These are phyloP conservation scores for Aspergillus cristatus DNA, from an alignment of 495 filamentous ascomycete species.

Conservation along the genomic window DNA sequence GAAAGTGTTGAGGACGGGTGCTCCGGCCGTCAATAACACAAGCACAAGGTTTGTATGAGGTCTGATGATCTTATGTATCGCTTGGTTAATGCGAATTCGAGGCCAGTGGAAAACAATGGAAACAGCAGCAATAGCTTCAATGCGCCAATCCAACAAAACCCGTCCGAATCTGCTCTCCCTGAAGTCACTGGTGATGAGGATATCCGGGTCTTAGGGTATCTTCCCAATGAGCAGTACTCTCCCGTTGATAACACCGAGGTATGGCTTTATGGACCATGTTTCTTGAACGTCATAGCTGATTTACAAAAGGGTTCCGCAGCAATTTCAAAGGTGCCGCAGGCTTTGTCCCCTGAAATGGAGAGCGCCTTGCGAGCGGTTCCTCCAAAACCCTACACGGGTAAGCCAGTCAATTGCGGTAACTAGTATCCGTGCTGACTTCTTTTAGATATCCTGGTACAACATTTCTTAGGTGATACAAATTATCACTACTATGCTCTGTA, in stretches of 20 bases:
- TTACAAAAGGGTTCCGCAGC: not conserved
- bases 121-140: not conserved
- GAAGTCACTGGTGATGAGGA: conserved; percentile 8
- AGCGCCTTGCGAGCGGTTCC: conserved; percentile 15
- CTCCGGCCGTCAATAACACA: not conserved
- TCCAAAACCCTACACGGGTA: conserved; percentile 25
- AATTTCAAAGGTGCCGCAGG: not conserved
- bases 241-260: conserved; percentile 6
- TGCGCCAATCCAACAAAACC: not conserved
- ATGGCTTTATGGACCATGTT: not conserved
- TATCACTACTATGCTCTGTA: conserved; percentile 43
- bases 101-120: not conserved
- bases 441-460: conserved; percentile 40
- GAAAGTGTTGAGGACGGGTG: conserved; percentile 2
- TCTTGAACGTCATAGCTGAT: not conserved
- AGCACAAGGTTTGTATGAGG: conserved; percentile 7
- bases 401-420: not conserved
- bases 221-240: conserved; percentile 10
- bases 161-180: not conserved
- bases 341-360: conserved; percentile 14
- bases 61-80: no score
- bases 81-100: no score
- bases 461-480: conserved; percentile 39
- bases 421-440: conserved; percentile 2
- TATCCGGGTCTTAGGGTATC: conserved; percentile 18